Evolutionary conservation across 495 filamentous ascomycete genomes (phyloP), one percentile per base, ranked within the genome.

Genomic region (Letharia columbiana): DNA sequence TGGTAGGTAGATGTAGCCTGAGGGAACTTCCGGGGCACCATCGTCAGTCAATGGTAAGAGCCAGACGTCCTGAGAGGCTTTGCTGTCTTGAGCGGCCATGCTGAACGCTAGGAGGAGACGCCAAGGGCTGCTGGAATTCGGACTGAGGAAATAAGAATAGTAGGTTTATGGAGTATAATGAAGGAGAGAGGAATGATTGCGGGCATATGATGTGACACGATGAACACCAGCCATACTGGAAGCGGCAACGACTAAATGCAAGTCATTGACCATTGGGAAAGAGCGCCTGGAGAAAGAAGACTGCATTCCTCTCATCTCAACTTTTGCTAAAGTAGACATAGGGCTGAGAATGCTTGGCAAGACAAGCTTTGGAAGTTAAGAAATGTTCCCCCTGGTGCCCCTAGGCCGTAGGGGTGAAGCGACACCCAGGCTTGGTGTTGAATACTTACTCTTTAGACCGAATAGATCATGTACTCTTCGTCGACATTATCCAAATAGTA

Each of bases 1-100:
- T 2, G 91, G 88, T 4, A 99, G 80, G 75, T 96, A 96, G 68
- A 97, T 91, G 78, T 96, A 97, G 57, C 87, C 89, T 66, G 91
- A 91, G 4, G 89, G 80, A 47, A 99, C 86, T 78, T 94, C 89
- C 47, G 95, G 95, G 67, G 92, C 88, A 70, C 95, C 95, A 77
- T 89, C 83, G 75, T 99, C 94, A 72, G 88, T 92, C 74, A 99
- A 83, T 61, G 89, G 89, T 61, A 99, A 82, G 69, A 94, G 78
- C 76, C 97, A 94, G 64, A 97, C 84, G 75, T 90, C 69, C 37
- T 59, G 39, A 9, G 56, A 37, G 13, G 60, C 49, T 23, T 6
- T 17, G 18, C 1, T n/a, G 10, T 49, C 63, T 58, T 28, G 44
- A 49, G 63, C 9, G 10, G 42, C 31, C 63, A 66, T 66, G 12